Percentiles rank a stretch among this genome's conserved stretches.
phyloP scores from a whole-genome alignment of 1,284 basidiomycete species.

The Heterobasidion annosum region DNA sequence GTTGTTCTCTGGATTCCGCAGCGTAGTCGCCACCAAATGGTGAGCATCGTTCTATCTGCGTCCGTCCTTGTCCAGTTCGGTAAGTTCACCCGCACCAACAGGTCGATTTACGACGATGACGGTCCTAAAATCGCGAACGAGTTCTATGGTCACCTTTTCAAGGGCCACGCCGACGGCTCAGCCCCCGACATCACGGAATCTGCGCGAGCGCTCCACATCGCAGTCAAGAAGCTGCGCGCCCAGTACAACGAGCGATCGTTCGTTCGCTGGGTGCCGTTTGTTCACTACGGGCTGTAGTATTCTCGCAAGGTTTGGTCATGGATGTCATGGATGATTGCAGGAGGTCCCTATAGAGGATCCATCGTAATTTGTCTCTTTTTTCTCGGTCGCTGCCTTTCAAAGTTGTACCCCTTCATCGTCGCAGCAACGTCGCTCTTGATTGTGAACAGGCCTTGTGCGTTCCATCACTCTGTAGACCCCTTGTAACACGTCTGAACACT shows the following conservation, averaged over 20 bases:
- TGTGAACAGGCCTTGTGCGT: too few relatives aligned
- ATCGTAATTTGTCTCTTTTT: too few relatives aligned
- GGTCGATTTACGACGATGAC: too few relatives aligned
- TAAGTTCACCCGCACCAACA: neutral
- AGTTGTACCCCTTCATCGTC: too few relatives aligned
- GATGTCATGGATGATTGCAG: too few relatives aligned
- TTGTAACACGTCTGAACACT: too few relatives aligned
- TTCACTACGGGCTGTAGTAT: neutral
- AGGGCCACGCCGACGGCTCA: neutral
- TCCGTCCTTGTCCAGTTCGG: neutral
- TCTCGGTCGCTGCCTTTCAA: too few relatives aligned
- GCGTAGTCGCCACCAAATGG: neutral
- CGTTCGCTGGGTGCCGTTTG: neutral
- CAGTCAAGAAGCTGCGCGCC: neutral
- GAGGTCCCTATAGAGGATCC: too few relatives aligned
- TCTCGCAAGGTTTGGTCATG: too few relatives aligned
- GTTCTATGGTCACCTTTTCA: neutral
- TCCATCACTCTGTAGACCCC: too few relatives aligned
- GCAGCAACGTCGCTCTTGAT: too few relatives aligned
- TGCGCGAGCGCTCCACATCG: neutral
- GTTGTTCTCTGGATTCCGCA: neutral
- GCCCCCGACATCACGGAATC: neutral
- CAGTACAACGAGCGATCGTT: neutral
- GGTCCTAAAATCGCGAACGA: neutral
- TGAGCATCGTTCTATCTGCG: neutral